Evolutionary conservation across 129 eudicot species (phyloP).

Genomic region (Pittosporum tobira): DNA sequence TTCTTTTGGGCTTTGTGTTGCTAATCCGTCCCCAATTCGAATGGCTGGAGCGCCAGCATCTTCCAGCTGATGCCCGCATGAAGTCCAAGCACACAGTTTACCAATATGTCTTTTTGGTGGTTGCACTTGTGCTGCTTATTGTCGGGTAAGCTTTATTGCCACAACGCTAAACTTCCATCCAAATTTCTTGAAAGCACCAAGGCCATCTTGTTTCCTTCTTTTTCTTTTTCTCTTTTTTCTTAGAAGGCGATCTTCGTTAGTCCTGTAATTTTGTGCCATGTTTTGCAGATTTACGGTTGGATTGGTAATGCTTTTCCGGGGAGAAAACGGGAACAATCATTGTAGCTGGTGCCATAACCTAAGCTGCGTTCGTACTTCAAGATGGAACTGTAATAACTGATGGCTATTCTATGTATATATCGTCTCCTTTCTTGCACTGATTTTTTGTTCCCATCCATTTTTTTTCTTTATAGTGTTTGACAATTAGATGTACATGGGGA

Average conservation of each 20-base stretch:
- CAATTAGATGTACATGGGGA: no score
- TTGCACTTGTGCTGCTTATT: slow-evolving; percentile 43
- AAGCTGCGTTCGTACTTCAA: slow-evolving; percentile 79
- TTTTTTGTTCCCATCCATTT: background rate
- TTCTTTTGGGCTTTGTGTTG: slow-evolving; percentile 73
- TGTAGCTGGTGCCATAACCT: slow-evolving; percentile 92
- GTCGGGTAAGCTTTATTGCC: slow-evolving; percentile 46
- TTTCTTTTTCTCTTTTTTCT: no score
- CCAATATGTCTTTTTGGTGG: slow-evolving; percentile 34
- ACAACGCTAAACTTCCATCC: background rate
- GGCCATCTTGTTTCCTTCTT: no score
- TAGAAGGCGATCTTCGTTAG: no score
- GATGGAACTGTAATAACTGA: slow-evolving; percentile 54
- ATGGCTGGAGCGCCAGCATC: slow-evolving; percentile 54
- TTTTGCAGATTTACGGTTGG: slow-evolving; percentile 57
- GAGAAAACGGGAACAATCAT: slow-evolving; percentile 60
- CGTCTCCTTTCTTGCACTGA: background rate
- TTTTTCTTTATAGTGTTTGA: no score
- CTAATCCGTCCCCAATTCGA: slow-evolving; percentile 73
- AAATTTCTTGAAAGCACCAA: background rate
- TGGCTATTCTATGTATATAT: background rate
- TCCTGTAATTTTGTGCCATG: background rate
- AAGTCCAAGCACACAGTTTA: slow-evolving; percentile 13
- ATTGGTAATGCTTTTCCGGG: slow-evolving; percentile 67
- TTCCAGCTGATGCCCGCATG: slow-evolving; percentile 36